Evolutionary conservation across 306 rosid genomes (phyloP).

Genomic region (Albizia julibrissin): DNA sequence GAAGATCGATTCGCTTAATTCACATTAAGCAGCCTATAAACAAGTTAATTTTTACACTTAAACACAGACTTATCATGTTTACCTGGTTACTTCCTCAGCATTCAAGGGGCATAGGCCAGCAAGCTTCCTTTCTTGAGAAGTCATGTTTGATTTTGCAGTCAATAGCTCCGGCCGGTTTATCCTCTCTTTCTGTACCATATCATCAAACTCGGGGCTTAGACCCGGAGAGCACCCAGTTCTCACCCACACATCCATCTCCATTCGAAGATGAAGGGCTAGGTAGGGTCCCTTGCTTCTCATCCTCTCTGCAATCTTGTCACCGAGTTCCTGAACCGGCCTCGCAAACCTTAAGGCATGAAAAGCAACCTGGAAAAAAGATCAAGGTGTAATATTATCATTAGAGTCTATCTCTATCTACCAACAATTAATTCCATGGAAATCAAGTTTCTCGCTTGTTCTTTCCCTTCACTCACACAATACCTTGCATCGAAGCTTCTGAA

Average conservation of each 20-base stretch:
- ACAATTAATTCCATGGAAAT: not conserved
- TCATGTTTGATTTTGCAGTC: slow-evolving; percentile 87
- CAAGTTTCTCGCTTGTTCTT: not conserved
- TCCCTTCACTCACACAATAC: slow-evolving; percentile 38
- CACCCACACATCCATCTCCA: slow-evolving; percentile 99
- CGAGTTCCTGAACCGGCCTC: slow-evolving; percentile 73
- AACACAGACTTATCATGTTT: slow-evolving; percentile 4
- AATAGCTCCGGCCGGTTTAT: slow-evolving; percentile 80
- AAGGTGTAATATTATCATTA: not conserved
- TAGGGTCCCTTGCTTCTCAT: slow-evolving; percentile 90
- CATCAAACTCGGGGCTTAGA: slow-evolving; percentile 66
- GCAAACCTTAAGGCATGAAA: slow-evolving; percentile 93
- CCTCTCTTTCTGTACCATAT: slow-evolving; percentile 74
- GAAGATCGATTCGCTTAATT: not conserved
- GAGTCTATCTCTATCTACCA: slow-evolving; percentile 13
- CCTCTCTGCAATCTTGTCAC: slow-evolving; percentile 74
- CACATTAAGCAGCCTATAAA: not conserved
- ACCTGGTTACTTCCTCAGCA: slow-evolving; percentile 84
- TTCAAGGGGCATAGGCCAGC: slow-evolving; percentile 95
- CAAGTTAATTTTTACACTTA: not conserved
- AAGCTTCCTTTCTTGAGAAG: slow-evolving; percentile 85
- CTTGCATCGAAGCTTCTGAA: slow-evolving; percentile 98
- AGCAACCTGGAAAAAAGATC: slow-evolving; percentile 67
- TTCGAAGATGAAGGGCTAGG: slow-evolving; percentile 88
- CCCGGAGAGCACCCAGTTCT: slow-evolving; percentile 98